Evolutionary conservation across 306 rosid genomes (phyloP).

Genomic region (Sindora glabra): DNA sequence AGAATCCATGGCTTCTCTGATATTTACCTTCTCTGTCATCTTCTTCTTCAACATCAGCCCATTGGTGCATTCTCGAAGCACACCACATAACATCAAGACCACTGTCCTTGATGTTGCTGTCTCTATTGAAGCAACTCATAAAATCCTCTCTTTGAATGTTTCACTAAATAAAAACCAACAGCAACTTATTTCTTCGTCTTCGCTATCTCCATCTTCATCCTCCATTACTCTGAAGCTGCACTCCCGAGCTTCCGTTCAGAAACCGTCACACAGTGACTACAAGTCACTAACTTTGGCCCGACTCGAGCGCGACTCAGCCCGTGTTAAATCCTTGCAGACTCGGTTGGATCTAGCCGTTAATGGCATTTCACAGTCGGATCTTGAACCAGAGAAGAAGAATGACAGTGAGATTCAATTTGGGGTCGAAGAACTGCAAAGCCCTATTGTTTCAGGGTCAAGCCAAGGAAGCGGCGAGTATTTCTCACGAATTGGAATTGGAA

Average conservation of each 20-base stretch:
- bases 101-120: conserved; percentile 48
- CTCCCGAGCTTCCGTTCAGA: conserved; percentile 47
- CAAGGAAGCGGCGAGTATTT: conserved; percentile 98
- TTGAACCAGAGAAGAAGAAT: conserved; percentile 22
- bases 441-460: conserved; percentile 72
- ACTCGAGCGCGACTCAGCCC: conserved; percentile 74
- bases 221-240: conserved; percentile 31
- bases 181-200: neutral
- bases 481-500: conserved; percentile 76
- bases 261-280: conserved; percentile 31
- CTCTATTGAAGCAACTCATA: conserved; percentile 23
- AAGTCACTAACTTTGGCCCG: conserved; percentile 43
- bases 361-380: conserved; percentile 34
- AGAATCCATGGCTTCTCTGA: conserved; percentile 8
- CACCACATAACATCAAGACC: conserved; percentile 17
- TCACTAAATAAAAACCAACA: neutral
- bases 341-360: conserved; percentile 39
- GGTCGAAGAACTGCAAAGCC: conserved; percentile 30
- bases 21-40: conserved; percentile 5
- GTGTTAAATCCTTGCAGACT: conserved; percentile 48
- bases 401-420: neutral
- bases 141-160: conserved; percentile 2
- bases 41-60: conserved; percentile 1
- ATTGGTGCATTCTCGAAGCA: conserved; percentile 26
- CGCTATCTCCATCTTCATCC: neutral